A percentile compares a stretch with the other conserved stretches of the same genome.
These are phyloP conservation scores for Pseudomassariella vexata DNA, from an alignment of 2,329 filamentous ascomycete species.

Conservation along the genomic window DNA sequence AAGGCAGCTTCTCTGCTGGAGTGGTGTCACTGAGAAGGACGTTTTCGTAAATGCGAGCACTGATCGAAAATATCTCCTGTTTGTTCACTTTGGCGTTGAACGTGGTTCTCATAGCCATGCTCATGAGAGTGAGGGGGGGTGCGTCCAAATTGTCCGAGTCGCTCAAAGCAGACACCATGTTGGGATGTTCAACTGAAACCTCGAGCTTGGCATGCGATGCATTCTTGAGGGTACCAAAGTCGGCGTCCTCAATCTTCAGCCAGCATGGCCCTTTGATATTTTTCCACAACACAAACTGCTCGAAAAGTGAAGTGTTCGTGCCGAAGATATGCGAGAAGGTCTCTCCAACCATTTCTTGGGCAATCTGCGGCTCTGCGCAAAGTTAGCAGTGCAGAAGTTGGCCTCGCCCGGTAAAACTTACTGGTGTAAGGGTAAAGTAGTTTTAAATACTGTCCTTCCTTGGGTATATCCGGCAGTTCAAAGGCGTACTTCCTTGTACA, in stretches of 20 bases:
- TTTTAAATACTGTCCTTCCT: slow-evolving; percentile 87
- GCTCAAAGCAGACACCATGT: slow-evolving; percentile 64
- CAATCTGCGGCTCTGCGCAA: slow-evolving; percentile 65
- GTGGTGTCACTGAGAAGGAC: slow-evolving; percentile 83
- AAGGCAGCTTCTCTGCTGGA: slow-evolving; percentile 80
- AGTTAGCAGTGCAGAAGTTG: too few species aligned
- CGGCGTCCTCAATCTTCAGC: slow-evolving; percentile 81
- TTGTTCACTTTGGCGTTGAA: slow-evolving; percentile 93
- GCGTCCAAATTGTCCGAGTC: slow-evolving; percentile 78
- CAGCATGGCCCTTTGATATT: slow-evolving; percentile 99
- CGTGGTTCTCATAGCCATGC: slow-evolving; percentile 77
- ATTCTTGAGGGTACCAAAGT: slow-evolving; percentile 81
- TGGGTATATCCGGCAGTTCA: slow-evolving; percentile 80
- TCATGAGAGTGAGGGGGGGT: slow-evolving; percentile 94
- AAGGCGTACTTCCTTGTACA: slow-evolving; percentile 93
- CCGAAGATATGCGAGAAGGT: slow-evolving; percentile 95
- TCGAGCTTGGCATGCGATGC: slow-evolving; percentile 97
- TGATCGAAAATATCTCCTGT: slow-evolving; percentile 89
- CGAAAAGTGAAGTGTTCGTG: slow-evolving; percentile 86
- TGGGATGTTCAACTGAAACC: slow-evolving; percentile 72
- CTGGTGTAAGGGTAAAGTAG: slow-evolving; percentile 93
- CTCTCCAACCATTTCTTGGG: slow-evolving; percentile 68
- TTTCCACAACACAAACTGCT: slow-evolving; percentile 98
- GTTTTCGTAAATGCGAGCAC: slow-evolving; percentile 88
- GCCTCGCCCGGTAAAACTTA: too few species aligned